Conservation (phyloP, 768 basidiomycete genomes). For the Hebeloma cylindrosporum region DNA sequence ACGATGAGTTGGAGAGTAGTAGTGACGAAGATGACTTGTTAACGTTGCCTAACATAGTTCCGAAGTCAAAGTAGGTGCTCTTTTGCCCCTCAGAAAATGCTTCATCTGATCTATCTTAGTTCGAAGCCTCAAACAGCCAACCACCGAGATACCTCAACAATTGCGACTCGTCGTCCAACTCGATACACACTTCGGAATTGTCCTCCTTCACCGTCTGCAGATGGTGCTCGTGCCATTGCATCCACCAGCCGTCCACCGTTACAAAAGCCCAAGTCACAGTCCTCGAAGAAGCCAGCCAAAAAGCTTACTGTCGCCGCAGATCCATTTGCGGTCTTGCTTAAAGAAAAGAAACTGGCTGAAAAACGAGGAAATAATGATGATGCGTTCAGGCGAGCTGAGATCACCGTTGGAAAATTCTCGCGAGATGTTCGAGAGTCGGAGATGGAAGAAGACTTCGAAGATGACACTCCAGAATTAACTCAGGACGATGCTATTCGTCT, state of each 20-base stretch:
- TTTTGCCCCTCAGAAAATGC: neutral
- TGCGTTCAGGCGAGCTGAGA: slow-evolving; percentile 48
- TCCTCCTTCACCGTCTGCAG: slow-evolving; percentile 12
- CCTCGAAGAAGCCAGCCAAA: neutral
- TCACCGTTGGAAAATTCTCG: slow-evolving; percentile 25
- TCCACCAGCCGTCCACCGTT: neutral
- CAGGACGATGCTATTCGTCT: slow-evolving; percentile 9
- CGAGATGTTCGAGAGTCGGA: slow-evolving; percentile 11
- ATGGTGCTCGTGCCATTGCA: slow-evolving; percentile 3
- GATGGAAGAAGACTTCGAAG: slow-evolving; percentile 8
- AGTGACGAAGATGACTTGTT: slow-evolving; percentile 41
- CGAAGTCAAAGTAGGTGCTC: slow-evolving; percentile 14
- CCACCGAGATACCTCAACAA: neutral
- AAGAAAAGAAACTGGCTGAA: slow-evolving; percentile 47
- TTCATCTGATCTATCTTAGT: neutral
- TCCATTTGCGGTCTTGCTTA: slow-evolving; percentile 55
- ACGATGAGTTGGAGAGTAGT: slow-evolving; percentile 49
- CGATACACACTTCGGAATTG: slow-evolving; percentile 18
- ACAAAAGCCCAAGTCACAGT: neutral
- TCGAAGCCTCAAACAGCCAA: neutral
- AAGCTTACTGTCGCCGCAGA: slow-evolving; percentile 26
- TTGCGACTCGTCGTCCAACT: slow-evolving; percentile 2
- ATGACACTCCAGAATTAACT: slow-evolving; percentile 4
- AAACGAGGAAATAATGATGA: slow-evolving; percentile 39
- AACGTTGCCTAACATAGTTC: slow-evolving; percentile 13